Base-by-base conservation (phyloP, 768 basidiomycete genomes). In the Pseudohyphozyma bogoriensis region DNA sequence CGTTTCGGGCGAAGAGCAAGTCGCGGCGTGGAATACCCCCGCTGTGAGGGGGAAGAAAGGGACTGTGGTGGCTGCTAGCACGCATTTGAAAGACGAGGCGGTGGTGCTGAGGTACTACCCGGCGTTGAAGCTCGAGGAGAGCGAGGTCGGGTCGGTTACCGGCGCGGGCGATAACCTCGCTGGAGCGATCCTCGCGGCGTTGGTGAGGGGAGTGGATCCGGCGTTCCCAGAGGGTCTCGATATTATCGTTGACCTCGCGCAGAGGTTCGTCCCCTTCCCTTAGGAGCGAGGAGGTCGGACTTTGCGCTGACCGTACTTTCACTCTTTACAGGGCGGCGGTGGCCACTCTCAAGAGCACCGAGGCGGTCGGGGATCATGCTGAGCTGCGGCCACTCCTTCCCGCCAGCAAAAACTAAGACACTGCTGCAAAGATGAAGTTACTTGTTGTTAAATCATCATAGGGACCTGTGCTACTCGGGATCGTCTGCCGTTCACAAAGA, bases 141-240 rank as follows among this genome's bases (percentile, higher is more conserved):
- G 72, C 20, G 68, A 72, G 29, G 68, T 77, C 13, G 74, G 84
- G 26, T 91, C 85, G 66, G 87, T 89, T 12, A 96, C 92, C 0
- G 93, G 93, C 2, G 91, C 88, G 1, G 92, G 92, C 0, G 92
- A 96, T 74, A 85, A 87, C 4, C 80, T 95, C 29, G 90, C 87
- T 2, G 92, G 91, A 9, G 82, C 85, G 2, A 70, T 95, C 33
- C 73, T 92, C n/a, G 85, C 89, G 8, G 76, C 51, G 11, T 5
- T 64, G 24, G 60, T 58, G 26, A 31, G 51, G 3, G 45, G 60
- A n/a, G 13, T 66, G 29, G 16, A 40, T 10, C 50, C 59, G 2
- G 32, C 3, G 1, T 39, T 32, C 13, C 59, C 64, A 7, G 59
- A 61, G 5, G 67, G 74, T 3, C 67, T 88, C 58, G 76, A 76